Base-by-base conservation (phyloP, 2,329 filamentous ascomycete genomes). In the Colletotrichum acutatum region DNA sequence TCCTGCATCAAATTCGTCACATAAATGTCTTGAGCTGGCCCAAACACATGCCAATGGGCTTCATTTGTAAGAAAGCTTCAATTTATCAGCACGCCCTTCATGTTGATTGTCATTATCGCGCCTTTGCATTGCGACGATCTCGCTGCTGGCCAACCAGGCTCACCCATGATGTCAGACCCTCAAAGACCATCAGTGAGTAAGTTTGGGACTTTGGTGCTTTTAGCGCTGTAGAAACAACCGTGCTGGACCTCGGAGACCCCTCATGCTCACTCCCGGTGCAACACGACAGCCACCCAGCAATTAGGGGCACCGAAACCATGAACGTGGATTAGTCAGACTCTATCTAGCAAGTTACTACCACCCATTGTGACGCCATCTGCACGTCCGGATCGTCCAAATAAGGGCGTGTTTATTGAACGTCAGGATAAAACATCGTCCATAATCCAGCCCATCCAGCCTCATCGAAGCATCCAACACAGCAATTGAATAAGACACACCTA, bases 281-380 rank as follows among this genome's bases (percentile, higher is more conserved):
- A 24, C 19, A 2, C 26, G 24, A 26, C n/a, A 26, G 24, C 52
- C 37, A 42, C 16, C 19, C 37, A 8, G 5, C 34, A 7, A 19
- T 26, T 11, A 28, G 5, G 22, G 52, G 24, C 5, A 26, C n/a
- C 12, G 14, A 26, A 34, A 53, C 60, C 11, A 46, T 46, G 28
- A 8, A 24, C 1, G 19, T 11, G 42, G 49, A 64, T 68, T 64
- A 68, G 46, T 64, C 26, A 58, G 52, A 49, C 12, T 1, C 16
- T 19, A 16, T 1, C 16, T 19, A 16, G 8, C 7, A 24, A n/a
- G 37, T n/a, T 6, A 2, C 5, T 28, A 16, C 16, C 34, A 24
- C 16, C 12, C 5, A 65, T 52, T 11, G 63, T 62, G 69, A 71
- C 69, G 69, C 57, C 69, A 71, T 71, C 22, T 42, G 62, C 53